Base-by-base conservation (phyloP, 1,284 basidiomycete species). In the Anthracocystis panici-leucophaei region DNA sequence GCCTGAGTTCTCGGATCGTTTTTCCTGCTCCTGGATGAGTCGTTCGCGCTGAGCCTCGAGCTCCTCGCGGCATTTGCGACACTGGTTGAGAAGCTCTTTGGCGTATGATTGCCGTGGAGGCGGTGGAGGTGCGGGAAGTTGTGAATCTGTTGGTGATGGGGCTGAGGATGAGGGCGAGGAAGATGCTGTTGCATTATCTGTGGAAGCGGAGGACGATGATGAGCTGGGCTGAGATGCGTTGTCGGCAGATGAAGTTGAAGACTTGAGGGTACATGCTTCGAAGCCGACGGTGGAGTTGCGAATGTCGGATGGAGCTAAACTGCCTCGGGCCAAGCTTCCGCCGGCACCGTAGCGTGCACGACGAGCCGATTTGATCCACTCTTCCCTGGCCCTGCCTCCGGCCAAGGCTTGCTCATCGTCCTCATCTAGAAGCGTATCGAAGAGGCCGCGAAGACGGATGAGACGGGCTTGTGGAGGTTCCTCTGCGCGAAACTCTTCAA, bases 381-480 rank as follows among this genome's bases (percentile, higher is more conserved):
- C 82, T 35, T 84, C 81, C 46, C 81, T 79, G 2, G 83, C 83
- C 35, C 83, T 64, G 1, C 83, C 83, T 12, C 78, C 82, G 2
- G 83, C 83, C 40, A 84, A 57, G 18, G 83, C 82, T 45, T 75
- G 69, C 27, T 75, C 70, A 51, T 80, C 79, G 54, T 83, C 79
- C 38, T 78, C 75, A 41, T 85, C 82, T 16, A 85, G 65, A 18
- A 85, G 60, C 6, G 77, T 72, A 40, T 85, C 83, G 27, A 85
- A 85, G 35, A 85, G 76, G 27, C 83, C 82, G 11, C 83, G 75
- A 20, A 85, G 71, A 21, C 83, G 77, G 21, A 85, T 80, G 7
- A 85, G 67, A 10, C 83, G 70, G 16, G 83, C 80, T 65, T 85
- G 83, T 7, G 83, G 83, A 10, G 83, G 83, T 55, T 85, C 83